phyloP scores from a whole-genome alignment of 2,329 filamentous ascomycete species.

The Xylaria sp. region DNA sequence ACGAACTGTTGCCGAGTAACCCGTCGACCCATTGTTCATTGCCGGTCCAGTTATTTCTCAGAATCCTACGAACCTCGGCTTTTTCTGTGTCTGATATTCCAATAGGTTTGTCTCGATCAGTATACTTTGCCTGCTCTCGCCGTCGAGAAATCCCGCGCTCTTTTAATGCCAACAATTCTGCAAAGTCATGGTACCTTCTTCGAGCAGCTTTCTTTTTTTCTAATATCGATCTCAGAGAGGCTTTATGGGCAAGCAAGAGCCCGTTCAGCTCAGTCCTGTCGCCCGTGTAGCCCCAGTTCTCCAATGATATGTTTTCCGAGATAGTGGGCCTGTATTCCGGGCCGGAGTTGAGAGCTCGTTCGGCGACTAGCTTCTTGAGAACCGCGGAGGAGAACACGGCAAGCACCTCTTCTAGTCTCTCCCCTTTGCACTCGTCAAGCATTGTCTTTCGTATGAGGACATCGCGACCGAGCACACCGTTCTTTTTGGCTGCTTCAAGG shows the following conservation, averaged over 20 bases:
- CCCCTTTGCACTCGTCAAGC: constrained; percentile 95
- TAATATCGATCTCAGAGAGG: constrained; percentile 69
- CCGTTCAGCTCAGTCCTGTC: constrained; percentile 68
- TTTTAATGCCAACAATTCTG: constrained; percentile 72
- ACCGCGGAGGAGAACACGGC: constrained; percentile 86
- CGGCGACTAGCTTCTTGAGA: constrained; percentile 73
- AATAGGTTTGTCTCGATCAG: constrained; percentile 43
- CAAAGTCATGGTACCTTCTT: constrained; percentile 71
- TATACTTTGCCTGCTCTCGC: constrained; percentile 58
- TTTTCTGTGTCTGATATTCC: constrained; percentile 57
- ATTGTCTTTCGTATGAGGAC: constrained; percentile 89
- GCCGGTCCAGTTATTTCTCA: constrained; percentile 82
- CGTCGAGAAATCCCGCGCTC: constrained; percentile 66
- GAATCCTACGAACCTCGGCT: constrained; percentile 65
- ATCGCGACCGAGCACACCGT: constrained; percentile 82
- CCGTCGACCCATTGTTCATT: constrained; percentile 78
- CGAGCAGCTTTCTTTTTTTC: constrained; percentile 69
- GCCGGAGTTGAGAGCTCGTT: constrained; percentile 53
- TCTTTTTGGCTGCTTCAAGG: constrained; percentile 89
- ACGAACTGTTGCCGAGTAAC: constrained; percentile 71
- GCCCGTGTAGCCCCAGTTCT: constrained; percentile 67
- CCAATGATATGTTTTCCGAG: constrained; percentile 66
- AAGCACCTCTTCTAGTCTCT: constrained; percentile 87
- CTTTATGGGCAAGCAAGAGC: constrained; percentile 78
- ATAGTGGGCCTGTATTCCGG: constrained; percentile 57